Base-by-base conservation (phyloP, 495 filamentous ascomycete species). In the Penicillium nucicola region DNA sequence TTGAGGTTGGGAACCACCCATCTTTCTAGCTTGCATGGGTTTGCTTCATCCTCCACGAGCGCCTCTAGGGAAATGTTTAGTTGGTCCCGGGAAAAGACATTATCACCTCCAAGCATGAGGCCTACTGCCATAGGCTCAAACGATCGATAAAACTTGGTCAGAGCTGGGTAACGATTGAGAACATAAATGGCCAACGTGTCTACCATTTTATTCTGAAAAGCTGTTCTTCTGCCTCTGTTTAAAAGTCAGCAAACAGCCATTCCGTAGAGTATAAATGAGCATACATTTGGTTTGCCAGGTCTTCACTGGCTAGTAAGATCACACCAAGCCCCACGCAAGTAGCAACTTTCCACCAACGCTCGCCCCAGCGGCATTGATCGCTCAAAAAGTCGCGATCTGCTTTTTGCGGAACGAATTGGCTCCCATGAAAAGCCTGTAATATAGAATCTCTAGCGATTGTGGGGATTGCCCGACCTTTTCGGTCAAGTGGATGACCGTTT, bases 131-230 rank as follows among this genome's bases (percentile, higher is more conserved):
- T 37, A 44, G 40, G 28, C 48, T 51, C 48, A 44, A 51, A 37
- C 15, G 33, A 25, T 37, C 31, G 48, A 17, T 25, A 51, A 44
- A 51, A 15, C 37, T 4, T 43, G 25, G 14, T 20, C 1, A 51
- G 9, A 34, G 6, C 7, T 41, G 35, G 42, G 36, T 53, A 53
- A 25, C 50, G 35, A 34, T 53, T 53, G 8, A 53, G n/a, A 42
- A 53, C 15, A 46, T 53, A 53, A 46, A 46, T 41, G 35, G 14
- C 50, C 11, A 53, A 25, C 23, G 22, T 46, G 22, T 53, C 50
- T 53, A 53, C 42, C 35, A 53, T 53, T 40, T 46, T 46, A 41
- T 46, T 46, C 42, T 41, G 50, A 40, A 53, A 53, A 22, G 34
- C 50, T 15, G 50, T 53, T 40, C 42, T 45, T 53, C 18, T 46